phyloP scores from a whole-genome alignment of 2,329 filamentous ascomycete species.

The Pseudocercospora cruenta region DNA sequence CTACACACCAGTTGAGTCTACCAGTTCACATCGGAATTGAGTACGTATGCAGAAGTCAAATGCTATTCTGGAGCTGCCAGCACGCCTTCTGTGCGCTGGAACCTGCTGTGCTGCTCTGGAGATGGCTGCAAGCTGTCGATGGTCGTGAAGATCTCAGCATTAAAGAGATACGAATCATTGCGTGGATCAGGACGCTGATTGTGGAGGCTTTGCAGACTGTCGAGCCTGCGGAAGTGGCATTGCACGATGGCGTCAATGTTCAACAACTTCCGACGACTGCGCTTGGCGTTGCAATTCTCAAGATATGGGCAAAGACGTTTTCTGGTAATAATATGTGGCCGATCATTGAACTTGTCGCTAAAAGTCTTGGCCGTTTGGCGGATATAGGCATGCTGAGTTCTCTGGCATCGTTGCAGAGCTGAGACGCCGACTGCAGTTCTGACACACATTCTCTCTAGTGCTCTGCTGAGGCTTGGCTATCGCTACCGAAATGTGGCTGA shows the following conservation, averaged over 20 bases:
- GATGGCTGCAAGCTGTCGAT: slow-evolving; percentile 46
- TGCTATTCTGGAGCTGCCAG: slow-evolving; percentile 62
- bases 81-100: slow-evolving; percentile 60
- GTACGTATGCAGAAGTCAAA: slow-evolving; percentile 58
- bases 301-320: slow-evolving; percentile 8
- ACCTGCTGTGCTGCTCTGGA: slow-evolving; percentile 58
- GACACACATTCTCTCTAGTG: too few relatives aligned
- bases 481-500: too few relatives aligned
- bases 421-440: too few relatives aligned
- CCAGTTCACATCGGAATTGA: slow-evolving; percentile 60
- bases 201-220: slow-evolving; percentile 44
- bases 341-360: background rate
- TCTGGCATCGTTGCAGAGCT: too few relatives aligned
- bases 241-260: background rate
- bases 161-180: slow-evolving; percentile 50
- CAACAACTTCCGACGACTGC: background rate
- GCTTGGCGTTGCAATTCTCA: slow-evolving; percentile 3
- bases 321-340: slow-evolving; percentile 1
- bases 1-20: slow-evolving; percentile 59
- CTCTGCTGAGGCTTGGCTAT: too few relatives aligned
- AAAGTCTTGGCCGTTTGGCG: background rate
- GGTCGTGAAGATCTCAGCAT: slow-evolving; percentile 30
- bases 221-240: background rate
- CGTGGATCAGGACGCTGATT: slow-evolving; percentile 53
- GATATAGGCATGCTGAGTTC: background rate